Evolutionary conservation across 2,329 filamentous ascomycete genomes (phyloP).

Genomic region (Pseudogymnoascus sp.): DNA sequence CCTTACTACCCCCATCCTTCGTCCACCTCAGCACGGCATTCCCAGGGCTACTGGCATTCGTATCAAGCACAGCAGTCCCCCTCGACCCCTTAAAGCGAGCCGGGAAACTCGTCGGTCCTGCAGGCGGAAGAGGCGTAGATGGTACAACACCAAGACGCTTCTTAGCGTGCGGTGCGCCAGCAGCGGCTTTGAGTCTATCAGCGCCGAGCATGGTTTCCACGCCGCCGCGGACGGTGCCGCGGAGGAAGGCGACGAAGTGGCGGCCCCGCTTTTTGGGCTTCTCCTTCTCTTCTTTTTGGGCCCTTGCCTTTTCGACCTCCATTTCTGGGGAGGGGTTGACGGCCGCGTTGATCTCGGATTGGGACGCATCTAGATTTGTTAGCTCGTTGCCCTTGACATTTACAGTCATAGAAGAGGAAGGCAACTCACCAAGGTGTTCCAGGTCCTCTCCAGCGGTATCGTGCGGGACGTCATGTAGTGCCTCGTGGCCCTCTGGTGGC

Average conservation of each 20-base stretch:
- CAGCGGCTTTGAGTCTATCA: constrained; percentile 62
- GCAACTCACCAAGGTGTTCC: constrained; percentile 41
- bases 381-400: background rate
- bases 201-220: constrained; percentile 65
- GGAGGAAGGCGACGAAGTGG: constrained; percentile 55
- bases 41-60: constrained; percentile 40
- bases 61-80: constrained; percentile 60
- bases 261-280: constrained; percentile 24
- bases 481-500: constrained; percentile 40
- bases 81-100: constrained; percentile 61
- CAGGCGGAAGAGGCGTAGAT: constrained; percentile 35
- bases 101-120: constrained; percentile 70
- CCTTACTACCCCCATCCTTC: constrained; percentile 31
- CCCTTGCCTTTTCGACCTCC: constrained; percentile 33
- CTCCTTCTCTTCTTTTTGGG: constrained; percentile 16
- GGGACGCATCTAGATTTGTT: constrained; percentile 19
- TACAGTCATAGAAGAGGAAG: constrained; percentile 18
- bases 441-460: constrained; percentile 44
- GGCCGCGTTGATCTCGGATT: constrained; percentile 23
- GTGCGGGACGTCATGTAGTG: constrained; percentile 12
- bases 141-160: constrained; percentile 63
- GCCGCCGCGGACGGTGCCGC: constrained; percentile 58
- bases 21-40: constrained; percentile 53
- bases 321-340: constrained; percentile 35
- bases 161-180: constrained; percentile 51